Evolutionary conservation across 2,329 filamentous ascomycete genomes (phyloP).

Genomic region (Fusarium robinianum): DNA sequence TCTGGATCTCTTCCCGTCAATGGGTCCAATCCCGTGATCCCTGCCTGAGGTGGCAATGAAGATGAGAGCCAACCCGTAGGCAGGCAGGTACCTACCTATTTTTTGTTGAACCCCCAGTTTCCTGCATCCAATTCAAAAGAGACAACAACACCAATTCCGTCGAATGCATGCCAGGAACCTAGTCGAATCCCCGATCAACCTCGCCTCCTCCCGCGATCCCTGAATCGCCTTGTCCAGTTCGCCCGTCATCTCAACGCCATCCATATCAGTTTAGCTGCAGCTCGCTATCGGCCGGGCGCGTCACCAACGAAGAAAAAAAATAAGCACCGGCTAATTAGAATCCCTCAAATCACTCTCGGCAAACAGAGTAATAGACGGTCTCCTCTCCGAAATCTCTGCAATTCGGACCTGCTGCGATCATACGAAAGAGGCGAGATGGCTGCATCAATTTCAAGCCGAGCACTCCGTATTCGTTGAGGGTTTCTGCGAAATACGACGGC

Average conservation of each 20-base stretch:
- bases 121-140: too few species aligned
- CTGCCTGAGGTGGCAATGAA: too few species aligned
- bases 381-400: slow-evolving; percentile 7
- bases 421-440: slow-evolving; percentile 6
- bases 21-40: too few species aligned
- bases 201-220: slow-evolving; percentile 14
- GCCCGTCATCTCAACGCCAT: slow-evolving; percentile 21
- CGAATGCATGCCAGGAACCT: slow-evolving; percentile 2
- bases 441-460: slow-evolving; percentile 11
- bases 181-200: slow-evolving; percentile 18
- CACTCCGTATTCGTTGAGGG: too few species aligned
- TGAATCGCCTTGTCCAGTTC: slow-evolving; percentile 26
- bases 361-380: too few species aligned
- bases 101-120: too few species aligned
- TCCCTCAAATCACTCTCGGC: slow-evolving; percentile 9
- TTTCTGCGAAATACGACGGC: too few species aligned
- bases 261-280: slow-evolving; percentile 33
- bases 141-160: slow-evolving; percentile 14
- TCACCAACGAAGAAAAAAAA: slow-evolving; percentile 15
- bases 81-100: too few species aligned
- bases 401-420: slow-evolving; percentile 2
- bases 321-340: slow-evolving; percentile 19
- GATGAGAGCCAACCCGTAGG: too few species aligned
- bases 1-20: too few species aligned
- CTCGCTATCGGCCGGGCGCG: slow-evolving; percentile 29